phyloP scores from a whole-genome alignment of 345 rosid genomes.

The Lepidium didymum region DNA sequence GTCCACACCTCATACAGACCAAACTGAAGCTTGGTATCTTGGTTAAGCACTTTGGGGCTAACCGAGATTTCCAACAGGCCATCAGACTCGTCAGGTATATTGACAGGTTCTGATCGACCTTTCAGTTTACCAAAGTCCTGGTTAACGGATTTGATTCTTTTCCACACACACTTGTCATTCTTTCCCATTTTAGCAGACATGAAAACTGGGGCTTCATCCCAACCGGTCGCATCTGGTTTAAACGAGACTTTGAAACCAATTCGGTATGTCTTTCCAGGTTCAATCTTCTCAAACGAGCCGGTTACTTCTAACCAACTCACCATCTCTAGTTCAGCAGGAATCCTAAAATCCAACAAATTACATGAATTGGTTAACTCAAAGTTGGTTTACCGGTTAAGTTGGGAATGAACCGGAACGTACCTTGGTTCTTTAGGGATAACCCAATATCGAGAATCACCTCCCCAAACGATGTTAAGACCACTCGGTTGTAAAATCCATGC shows the following conservation, averaged over 20 bases:
- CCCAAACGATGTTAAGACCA: conserved; percentile 24
- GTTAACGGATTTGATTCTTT: conserved; percentile 14
- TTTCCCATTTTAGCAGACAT: conserved; percentile 55
- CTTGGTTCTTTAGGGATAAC: conserved; percentile 21
- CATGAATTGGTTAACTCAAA: background rate
- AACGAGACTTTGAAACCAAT: conserved; percentile 33
- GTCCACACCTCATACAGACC: conserved; percentile 74
- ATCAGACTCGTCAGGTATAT: background rate
- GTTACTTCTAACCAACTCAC: conserved; percentile 64
- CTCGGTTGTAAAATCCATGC: conserved; percentile 15
- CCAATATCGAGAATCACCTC: conserved; percentile 28
- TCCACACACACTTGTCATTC: conserved; percentile 35
- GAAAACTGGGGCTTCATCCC: conserved; percentile 39
- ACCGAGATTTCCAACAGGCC: conserved; percentile 9
- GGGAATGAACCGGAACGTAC: background rate
- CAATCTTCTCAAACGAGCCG: background rate
- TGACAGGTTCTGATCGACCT: background rate
- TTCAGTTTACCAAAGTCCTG: conserved; percentile 10
- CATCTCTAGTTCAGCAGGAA: conserved; percentile 37
- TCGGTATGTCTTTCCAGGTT: conserved; percentile 4
- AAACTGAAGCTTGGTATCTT: conserved; percentile 32
- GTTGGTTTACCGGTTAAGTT: background rate
- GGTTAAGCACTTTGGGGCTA: background rate
- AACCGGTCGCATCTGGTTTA: conserved; percentile 37
- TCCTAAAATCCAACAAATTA: background rate